Percentiles rank a stretch among this genome's conserved stretches.
phyloP scores from a whole-genome alignment of 106 monocot genomes.

The Apostasia ramifera region DNA sequence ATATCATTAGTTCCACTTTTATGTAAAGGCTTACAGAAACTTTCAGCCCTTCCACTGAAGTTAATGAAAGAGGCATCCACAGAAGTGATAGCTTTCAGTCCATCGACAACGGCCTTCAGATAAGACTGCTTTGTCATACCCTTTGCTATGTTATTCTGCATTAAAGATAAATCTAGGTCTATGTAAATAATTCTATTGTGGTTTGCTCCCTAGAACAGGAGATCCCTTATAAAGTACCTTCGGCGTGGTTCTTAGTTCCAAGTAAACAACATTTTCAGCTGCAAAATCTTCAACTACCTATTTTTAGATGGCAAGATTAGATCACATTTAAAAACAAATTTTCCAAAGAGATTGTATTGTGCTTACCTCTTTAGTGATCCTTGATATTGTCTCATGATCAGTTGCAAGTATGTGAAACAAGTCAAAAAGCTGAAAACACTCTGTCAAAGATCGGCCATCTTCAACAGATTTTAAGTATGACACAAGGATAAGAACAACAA shows the following conservation, averaged over 20 bases:
- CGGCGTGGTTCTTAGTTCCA: constrained; percentile 93
- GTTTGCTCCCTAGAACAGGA: neutral
- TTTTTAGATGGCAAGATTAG: constrained; percentile 2
- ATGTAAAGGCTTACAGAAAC: constrained; percentile 7
- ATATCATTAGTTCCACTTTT: constrained; percentile 7
- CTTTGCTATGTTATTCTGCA: constrained; percentile 78
- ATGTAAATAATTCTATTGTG: neutral
- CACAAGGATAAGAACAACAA: neutral
- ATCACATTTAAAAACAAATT: neutral
- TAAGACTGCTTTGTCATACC: constrained; percentile 93
- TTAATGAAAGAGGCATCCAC: constrained; percentile 52
- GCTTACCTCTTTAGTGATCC: constrained; percentile 86
- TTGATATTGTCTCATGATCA: constrained; percentile 77
- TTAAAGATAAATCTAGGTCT: constrained; percentile 4
- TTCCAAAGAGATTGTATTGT: neutral
- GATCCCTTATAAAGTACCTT: constrained; percentile 40
- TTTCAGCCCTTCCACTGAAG: constrained; percentile 16
- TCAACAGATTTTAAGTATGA: constrained; percentile 16
- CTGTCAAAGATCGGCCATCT: constrained; percentile 75
- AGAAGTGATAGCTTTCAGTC: constrained; percentile 54
- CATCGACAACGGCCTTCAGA: constrained; percentile 83
- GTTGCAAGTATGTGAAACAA: constrained; percentile 83
- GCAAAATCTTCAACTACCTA: constrained; percentile 96
- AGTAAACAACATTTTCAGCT: constrained; percentile 88
- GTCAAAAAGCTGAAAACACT: constrained; percentile 94